Evolutionary conservation across 495 filamentous ascomycete genomes (phyloP), one percentile per base, ranked within the genome.

Genomic region (Penicillium manginii): DNA sequence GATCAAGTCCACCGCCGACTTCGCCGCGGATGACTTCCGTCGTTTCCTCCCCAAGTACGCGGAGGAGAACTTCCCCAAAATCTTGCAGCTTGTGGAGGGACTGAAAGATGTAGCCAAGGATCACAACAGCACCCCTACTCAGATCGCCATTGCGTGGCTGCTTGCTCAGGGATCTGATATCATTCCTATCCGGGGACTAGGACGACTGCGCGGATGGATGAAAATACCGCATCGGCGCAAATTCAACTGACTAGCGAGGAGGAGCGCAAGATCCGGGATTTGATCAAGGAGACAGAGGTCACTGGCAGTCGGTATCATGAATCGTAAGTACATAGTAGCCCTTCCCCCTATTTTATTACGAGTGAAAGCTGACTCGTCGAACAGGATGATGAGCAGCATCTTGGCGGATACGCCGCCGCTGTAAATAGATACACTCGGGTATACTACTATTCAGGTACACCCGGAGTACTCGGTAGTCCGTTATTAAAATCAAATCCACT

Each of bases 181-280:
- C 15, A 75, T 87, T 52, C 80, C 83, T 0, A 84, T 86, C 59
- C 86, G 4, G 78, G 86, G 8, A 86, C 83, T 0, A 82, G 76
- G 66, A 74, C 69, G 8, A 54, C 78, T 23, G 75, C 78, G 56
- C 82, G 81, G 37, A 62, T 87, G 35, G 83, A 84, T 32, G 78
- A 87, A 65, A 87, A 88, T 59, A 69, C 67, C 58, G 72, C 55
- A 6, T 69, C 84, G 6, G 42, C 71, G 15, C 58, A 77, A 22
- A 57, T 86, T 11, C 23, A 64, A 26, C 66, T 88, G 23, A 79
- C 61, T 0, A 72, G 75, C 17, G 72, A 78, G 39, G 84, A 87
- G 51, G 68, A 75, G 46, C 54, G 61, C 22, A 69, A 57, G 3
- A 55, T 65, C 26, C 59, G 62, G 32, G 42, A 35, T 2, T 33